These are phyloP conservation scores for Tylopilus sp. DNA, from an alignment of 1,284 basidiomycete genomes.

Conservation along the genomic window DNA sequence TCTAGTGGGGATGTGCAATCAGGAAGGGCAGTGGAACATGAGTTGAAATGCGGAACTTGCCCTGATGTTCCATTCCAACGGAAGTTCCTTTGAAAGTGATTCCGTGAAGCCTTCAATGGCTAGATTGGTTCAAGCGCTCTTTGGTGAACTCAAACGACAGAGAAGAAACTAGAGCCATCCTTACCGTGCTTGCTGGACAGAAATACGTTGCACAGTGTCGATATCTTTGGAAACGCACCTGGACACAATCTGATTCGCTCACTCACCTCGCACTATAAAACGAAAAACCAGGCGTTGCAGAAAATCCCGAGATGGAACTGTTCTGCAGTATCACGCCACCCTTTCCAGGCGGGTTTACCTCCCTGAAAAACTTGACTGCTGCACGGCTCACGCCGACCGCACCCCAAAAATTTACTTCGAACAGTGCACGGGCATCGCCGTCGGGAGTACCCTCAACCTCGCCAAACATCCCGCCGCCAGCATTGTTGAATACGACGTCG, in stretches of 20 bases:
- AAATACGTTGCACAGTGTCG: not conserved
- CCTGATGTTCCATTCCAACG: slow-evolving; percentile 34
- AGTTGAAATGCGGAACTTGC: not conserved
- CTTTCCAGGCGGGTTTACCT: slow-evolving; percentile 24
- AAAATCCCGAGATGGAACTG: slow-evolving; percentile 23
- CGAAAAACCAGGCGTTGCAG: slow-evolving; percentile 11
- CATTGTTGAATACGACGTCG: slow-evolving; percentile 35
- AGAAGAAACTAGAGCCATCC: not conserved
- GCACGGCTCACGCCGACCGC: slow-evolving; percentile 18
- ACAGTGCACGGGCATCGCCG: slow-evolving; percentile 20
- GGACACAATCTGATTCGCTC: not conserved
- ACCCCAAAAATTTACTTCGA: slow-evolving; percentile 32
- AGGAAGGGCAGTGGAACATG: not conserved
- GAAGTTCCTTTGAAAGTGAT: slow-evolving; percentile 23
- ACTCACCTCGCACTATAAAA: slow-evolving; percentile 24
- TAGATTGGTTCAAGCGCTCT: not conserved
- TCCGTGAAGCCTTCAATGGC: slow-evolving; percentile 31
- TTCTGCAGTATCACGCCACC: slow-evolving; percentile 29
- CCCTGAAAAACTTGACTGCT: slow-evolving; percentile 25
- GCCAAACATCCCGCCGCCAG: slow-evolving; percentile 17
- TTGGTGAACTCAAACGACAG: not conserved
- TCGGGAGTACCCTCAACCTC: slow-evolving; percentile 25
- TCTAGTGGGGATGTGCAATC: not conserved
- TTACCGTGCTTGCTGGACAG: slow-evolving; percentile 31
- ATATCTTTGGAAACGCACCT: not conserved